Evolutionary conservation across 2,329 filamentous ascomycete genomes (phyloP).

Genomic region (Monosporascus sp.): DNA sequence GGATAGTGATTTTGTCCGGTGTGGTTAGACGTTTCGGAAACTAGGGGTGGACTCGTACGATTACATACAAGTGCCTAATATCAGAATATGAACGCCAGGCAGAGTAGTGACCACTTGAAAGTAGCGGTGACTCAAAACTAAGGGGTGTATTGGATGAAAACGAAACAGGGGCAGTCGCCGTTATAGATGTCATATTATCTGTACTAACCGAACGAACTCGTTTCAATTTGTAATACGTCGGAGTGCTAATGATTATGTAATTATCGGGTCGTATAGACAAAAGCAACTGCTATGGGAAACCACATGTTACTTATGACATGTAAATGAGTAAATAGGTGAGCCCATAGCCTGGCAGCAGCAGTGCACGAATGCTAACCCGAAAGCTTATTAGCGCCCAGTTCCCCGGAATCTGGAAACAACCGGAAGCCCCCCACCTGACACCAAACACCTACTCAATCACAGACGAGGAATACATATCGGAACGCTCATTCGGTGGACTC

Average conservation of each 20-base stretch:
- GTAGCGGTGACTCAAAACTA: neutral
- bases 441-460: neutral
- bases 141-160: neutral
- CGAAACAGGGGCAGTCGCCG: too few species aligned
- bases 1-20: too few species aligned
- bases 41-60: neutral
- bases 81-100: neutral
- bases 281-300: too few species aligned
- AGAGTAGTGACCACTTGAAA: neutral
- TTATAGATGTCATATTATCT: neutral
- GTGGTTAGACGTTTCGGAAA: neutral
- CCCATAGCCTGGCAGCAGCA: too few species aligned
- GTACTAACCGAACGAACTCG: neutral
- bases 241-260: too few species aligned
- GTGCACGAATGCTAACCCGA: neutral
- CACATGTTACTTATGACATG: neutral
- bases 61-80: neutral
- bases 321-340: neutral
- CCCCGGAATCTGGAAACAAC: neutral
- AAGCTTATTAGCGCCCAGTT: neutral
- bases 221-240: too few species aligned
- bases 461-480: too few species aligned
- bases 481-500: too few species aligned
- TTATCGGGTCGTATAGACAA: neutral
- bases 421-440: neutral